Evolutionary conservation across 495 filamentous ascomycete species (phyloP).

Genomic region (Darksidea phi): DNA sequence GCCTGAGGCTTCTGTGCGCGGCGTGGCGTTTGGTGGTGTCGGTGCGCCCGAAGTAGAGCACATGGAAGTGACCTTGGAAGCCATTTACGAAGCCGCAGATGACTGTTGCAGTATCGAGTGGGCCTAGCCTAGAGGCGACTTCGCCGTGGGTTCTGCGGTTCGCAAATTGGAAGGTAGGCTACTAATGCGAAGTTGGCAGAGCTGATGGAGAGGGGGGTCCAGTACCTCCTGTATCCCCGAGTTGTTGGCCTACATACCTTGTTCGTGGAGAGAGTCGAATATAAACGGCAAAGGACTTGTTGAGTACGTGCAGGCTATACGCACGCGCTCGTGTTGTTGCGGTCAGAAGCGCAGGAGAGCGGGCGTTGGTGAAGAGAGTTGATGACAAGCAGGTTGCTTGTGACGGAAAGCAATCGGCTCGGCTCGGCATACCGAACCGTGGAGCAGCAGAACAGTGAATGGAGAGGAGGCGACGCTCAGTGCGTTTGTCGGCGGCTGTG

Average conservation of each 20-base stretch:
- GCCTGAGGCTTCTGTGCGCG: slow-evolving; percentile 2
- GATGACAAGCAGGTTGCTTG: not conserved
- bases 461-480: not conserved
- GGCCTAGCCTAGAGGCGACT: too few species aligned
- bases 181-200: too few species aligned
- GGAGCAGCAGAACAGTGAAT: not conserved
- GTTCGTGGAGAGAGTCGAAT: not conserved
- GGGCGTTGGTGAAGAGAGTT: too few species aligned
- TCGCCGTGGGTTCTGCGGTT: too few species aligned
- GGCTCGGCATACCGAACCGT: not conserved
- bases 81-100: not conserved
- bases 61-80: slow-evolving; percentile 13
- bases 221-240: too few species aligned
- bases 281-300: not conserved
- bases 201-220: too few species aligned
- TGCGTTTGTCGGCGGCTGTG: too few species aligned
- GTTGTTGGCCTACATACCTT: too few species aligned
- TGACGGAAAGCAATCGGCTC: not conserved
- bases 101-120: not conserved
- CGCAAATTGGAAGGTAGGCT: not conserved
- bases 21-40: slow-evolving; percentile 17
- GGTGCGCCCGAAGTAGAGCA: slow-evolving; percentile 7
- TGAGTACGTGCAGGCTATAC: too few species aligned
- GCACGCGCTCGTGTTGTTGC: too few species aligned
- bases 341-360: too few species aligned